Evolutionary conservation across 176 grass and related monocot genomes (phyloP).

Genomic region (Canna indica): DNA sequence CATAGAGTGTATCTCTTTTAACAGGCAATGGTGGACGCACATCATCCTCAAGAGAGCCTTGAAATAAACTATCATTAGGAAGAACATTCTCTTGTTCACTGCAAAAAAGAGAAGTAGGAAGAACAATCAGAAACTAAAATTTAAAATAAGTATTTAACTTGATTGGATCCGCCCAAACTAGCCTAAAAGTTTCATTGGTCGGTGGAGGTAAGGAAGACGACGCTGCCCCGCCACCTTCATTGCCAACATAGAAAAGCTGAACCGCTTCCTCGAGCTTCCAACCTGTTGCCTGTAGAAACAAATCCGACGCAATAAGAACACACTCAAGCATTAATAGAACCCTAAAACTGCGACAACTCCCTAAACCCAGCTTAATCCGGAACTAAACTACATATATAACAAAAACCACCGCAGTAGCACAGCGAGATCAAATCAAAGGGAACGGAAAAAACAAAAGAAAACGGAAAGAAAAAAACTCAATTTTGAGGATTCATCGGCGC

Average conservation of each 20-base stretch:
- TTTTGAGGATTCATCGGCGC: neutral
- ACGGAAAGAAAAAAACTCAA: neutral
- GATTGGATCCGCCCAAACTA: slow-evolving; percentile 5
- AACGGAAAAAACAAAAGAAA: no score
- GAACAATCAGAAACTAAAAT: neutral
- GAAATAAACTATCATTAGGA: slow-evolving; percentile 1
- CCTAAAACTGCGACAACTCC: neutral
- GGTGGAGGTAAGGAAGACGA: slow-evolving; percentile 17
- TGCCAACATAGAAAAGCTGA: slow-evolving; percentile 81
- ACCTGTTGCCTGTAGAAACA: slow-evolving; percentile 50
- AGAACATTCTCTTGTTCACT: slow-evolving; percentile 4
- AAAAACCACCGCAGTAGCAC: neutral
- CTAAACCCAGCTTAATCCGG: neutral
- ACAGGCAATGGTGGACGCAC: slow-evolving; percentile 70
- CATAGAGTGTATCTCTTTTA: slow-evolving; percentile 87
- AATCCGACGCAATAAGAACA: neutral
- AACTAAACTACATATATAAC: neutral
- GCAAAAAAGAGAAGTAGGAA: neutral
- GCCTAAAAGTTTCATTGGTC: slow-evolving; percentile 22
- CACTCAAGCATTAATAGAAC: neutral
- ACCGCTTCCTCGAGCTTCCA: slow-evolving; percentile 89
- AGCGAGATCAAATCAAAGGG: neutral
- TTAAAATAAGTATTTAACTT: neutral
- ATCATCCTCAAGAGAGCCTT: slow-evolving; percentile 43
- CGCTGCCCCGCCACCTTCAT: slow-evolving; percentile 35